These are phyloP conservation scores for Forsythia viridissima DNA, from an alignment of 257 asterid genomes.

Conservation along the genomic window DNA sequence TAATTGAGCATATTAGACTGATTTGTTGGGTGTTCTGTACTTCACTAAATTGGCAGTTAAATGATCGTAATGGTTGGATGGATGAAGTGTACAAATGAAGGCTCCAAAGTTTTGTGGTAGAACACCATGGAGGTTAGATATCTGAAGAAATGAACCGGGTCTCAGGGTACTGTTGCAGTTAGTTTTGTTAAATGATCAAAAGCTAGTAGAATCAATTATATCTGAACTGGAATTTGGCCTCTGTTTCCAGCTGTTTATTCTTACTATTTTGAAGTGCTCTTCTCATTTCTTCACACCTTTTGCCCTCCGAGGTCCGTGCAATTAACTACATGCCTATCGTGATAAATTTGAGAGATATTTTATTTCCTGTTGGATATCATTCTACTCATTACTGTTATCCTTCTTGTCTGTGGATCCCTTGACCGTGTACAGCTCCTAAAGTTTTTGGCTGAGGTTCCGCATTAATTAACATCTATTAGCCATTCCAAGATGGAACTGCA, in stretches of 20 bases:
- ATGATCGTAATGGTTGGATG: neutral
- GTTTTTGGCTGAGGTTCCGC: too few species aligned
- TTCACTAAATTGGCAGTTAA: neutral
- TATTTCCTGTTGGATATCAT: too few species aligned
- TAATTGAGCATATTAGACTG: neutral
- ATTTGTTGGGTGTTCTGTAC: too few species aligned
- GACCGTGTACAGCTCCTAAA: too few species aligned
- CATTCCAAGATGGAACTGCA: too few species aligned
- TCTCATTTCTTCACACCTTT: neutral
- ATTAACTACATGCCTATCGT: neutral
- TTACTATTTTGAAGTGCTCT: neutral
- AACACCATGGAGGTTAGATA: neutral
- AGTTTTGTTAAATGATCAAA: neutral
- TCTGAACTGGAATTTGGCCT: neutral
- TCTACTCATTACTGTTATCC: too few species aligned
- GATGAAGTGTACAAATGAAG: neutral
- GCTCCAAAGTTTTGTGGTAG: neutral
- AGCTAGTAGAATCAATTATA: neutral
- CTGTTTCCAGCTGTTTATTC: too few species aligned
- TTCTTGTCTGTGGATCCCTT: too few species aligned
- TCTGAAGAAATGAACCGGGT: neutral
- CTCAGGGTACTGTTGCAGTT: neutral
- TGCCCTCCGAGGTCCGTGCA: neutral
- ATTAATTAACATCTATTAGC: too few species aligned
- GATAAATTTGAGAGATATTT: too few species aligned